A percentile compares a stretch with the other conserved stretches of the same genome.
Evolutionary conservation across 2,329 filamentous ascomycete genomes (phyloP).

Genomic region (Zarea fungicola): DNA sequence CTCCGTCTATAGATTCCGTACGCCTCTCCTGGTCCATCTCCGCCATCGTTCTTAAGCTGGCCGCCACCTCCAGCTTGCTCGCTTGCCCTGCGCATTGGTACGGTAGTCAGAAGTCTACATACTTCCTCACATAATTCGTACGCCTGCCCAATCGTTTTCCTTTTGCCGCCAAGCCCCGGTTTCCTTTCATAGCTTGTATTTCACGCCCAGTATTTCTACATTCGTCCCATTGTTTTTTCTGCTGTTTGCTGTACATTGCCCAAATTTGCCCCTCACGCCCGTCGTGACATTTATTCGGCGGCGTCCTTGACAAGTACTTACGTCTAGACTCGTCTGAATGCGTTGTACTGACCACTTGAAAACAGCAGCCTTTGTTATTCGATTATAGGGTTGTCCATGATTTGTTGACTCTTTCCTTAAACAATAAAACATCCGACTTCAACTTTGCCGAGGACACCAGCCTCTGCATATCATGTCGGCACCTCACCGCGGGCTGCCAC

Average conservation of each 20-base stretch:
- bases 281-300: too few species aligned
- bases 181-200: slow-evolving; percentile 8
- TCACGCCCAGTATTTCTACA: background rate
- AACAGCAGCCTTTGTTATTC: slow-evolving; percentile 38
- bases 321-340: background rate
- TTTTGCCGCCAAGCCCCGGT: slow-evolving; percentile 4
- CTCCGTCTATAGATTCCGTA: slow-evolving; percentile 11
- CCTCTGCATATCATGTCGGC: slow-evolving; percentile 53
- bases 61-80: slow-evolving; percentile 34
- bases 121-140: slow-evolving; percentile 17
- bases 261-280: background rate
- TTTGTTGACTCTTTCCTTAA: slow-evolving; percentile 44
- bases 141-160: background rate
- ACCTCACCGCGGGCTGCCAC: slow-evolving; percentile 58
- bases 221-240: background rate
- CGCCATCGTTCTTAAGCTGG: slow-evolving; percentile 29
- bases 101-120: slow-evolving; percentile 25
- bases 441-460: slow-evolving; percentile 35
- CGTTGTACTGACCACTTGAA: slow-evolving; percentile 46
- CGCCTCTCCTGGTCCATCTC: slow-evolving; percentile 15
- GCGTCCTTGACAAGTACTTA: too few species aligned
- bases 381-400: slow-evolving; percentile 49
- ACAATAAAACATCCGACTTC: slow-evolving; percentile 42
- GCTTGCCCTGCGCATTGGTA: background rate
- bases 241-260: background rate